Conservation (phyloP, 768 basidiomycete genomes). For the Termitomyces sp. region DNA sequence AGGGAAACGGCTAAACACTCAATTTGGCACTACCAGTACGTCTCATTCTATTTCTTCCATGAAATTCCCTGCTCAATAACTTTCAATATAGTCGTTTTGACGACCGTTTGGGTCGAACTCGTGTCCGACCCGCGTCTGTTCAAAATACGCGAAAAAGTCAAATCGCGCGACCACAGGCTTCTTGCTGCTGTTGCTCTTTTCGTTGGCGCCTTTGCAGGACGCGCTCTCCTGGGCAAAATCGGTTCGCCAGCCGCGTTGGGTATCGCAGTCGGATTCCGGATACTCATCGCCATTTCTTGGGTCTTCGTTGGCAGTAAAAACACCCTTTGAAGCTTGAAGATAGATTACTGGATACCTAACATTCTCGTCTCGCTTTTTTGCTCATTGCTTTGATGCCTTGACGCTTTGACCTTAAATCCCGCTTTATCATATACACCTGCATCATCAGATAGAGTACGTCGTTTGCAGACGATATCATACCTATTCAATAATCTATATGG, state of each 20-base stretch:
- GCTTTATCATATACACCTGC: no score
- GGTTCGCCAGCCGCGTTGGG: constrained; percentile 66
- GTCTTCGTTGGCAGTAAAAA: constrained; percentile 54
- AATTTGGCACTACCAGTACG: constrained; percentile 76
- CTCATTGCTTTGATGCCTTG: no score
- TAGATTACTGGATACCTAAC: neutral
- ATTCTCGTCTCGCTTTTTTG: neutral
- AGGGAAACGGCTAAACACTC: constrained; percentile 77
- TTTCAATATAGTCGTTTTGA: constrained; percentile 62
- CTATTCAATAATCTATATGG: no score
- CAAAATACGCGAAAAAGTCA: constrained; percentile 48
- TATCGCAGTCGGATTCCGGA: constrained; percentile 59
- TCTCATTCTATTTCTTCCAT: constrained; percentile 18
- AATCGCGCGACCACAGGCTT: constrained; percentile 2
- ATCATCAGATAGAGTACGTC: no score
- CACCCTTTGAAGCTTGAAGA: neutral
- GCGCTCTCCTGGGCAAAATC: constrained; percentile 56
- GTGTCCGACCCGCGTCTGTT: constrained; percentile 80
- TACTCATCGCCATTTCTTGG: constrained; percentile 65
- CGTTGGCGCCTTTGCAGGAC: constrained; percentile 68
- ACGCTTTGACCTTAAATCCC: no score
- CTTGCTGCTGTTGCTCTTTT: constrained; percentile 53
- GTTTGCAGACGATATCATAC: no score
- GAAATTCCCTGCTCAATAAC: neutral
- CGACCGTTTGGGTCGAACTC: constrained; percentile 88